Base-by-base conservation (phyloP, 306 rosid genomes). In the Glycine latifolia region DNA sequence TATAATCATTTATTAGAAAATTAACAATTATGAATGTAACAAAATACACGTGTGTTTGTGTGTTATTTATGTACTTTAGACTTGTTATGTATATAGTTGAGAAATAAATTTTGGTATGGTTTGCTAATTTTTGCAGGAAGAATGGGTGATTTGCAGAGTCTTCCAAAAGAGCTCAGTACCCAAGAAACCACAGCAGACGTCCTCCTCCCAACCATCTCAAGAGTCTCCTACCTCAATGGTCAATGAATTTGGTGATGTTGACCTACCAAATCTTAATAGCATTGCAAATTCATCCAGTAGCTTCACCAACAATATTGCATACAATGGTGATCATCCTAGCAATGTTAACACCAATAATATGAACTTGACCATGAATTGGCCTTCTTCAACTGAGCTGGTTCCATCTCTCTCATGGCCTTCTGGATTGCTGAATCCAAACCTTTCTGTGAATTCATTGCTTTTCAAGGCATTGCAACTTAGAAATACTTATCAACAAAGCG, bases 401-500 rank as follows among this genome's bases (percentile, higher is more conserved):
- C 31, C 31, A 26, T 26, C 31, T 26, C 31, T 26, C 31, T 2
- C 31, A 26, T 26, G 31, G 31, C 31, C 31, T 26, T 26, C 89
- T 35, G 87, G 75, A 37, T 69, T 91, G 78, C 81, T 89, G 47
- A 79, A 39, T 44, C 82, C 91, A 9, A 88, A 67, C 81, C 89
- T 88, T 68, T 86, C 92, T 0, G 52, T 91, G 82, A 91, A 93
- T 80, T 87, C 94, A 44, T 84, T 91, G 81, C 92, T 91, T 80
- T 93, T 93, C 53, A 93, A 88, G 85, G 97, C 97, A 71, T 81
- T 93, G 43, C 97, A 91, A 68, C 92, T 91, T 7, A 84, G 93
- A 83, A 85, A 10, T 50, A 33, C 20, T 78, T 79, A 77, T 55
- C 91, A 87, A 48, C 87, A 76, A 65, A 82, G 82, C 44, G 90